A percentile compares a stretch with the other conserved stretches of the same genome.
phyloP scores from a whole-genome alignment of 2,329 filamentous ascomycete genomes.

The Trichoderma arundinaceum region DNA sequence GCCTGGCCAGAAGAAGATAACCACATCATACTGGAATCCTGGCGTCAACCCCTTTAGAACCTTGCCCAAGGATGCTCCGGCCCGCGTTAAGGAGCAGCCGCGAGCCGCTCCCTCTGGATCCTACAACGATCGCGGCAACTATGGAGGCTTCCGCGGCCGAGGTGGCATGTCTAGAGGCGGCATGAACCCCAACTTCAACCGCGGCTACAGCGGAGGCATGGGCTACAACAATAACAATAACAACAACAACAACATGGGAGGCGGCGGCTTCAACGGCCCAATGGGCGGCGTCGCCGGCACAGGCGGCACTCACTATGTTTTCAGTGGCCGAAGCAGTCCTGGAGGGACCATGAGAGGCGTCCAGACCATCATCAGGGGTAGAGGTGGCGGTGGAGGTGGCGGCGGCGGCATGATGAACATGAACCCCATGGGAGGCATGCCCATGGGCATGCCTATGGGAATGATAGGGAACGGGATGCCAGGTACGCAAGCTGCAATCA shows the following conservation, averaged over 20 bases:
- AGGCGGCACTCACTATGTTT: slow-evolving; percentile 58
- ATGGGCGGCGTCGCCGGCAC: slow-evolving; percentile 55
- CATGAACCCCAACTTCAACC: slow-evolving; percentile 56
- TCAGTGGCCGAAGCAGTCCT: slow-evolving; percentile 51
- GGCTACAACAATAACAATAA: not conserved
- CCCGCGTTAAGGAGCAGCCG: slow-evolving; percentile 64
- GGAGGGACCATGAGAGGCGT: slow-evolving; percentile 53
- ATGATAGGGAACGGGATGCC: slow-evolving; percentile 48
- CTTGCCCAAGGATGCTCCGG: slow-evolving; percentile 82
- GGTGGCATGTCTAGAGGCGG: slow-evolving; percentile 55
- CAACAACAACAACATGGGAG: slow-evolving; percentile 52
- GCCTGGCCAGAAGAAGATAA: slow-evolving; percentile 70
- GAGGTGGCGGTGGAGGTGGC: slow-evolving; percentile 58
- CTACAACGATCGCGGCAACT: slow-evolving; percentile 58
- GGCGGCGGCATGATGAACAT: slow-evolving; percentile 60
- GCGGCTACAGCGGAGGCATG: slow-evolving; percentile 48
- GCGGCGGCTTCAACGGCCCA: slow-evolving; percentile 55
- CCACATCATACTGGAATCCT: slow-evolving; percentile 76
- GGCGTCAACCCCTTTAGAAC: slow-evolving; percentile 88
- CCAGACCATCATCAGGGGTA: slow-evolving; percentile 56
- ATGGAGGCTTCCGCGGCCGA: slow-evolving; percentile 59
- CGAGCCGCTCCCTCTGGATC: slow-evolving; percentile 58
- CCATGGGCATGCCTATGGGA: slow-evolving; percentile 65
- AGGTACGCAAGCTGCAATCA: slow-evolving; percentile 38
- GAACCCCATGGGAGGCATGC: slow-evolving; percentile 55